These are phyloP conservation scores for Sporothrix schenckii DNA, from an alignment of 2,329 filamentous ascomycete species.

Conservation along the genomic window DNA sequence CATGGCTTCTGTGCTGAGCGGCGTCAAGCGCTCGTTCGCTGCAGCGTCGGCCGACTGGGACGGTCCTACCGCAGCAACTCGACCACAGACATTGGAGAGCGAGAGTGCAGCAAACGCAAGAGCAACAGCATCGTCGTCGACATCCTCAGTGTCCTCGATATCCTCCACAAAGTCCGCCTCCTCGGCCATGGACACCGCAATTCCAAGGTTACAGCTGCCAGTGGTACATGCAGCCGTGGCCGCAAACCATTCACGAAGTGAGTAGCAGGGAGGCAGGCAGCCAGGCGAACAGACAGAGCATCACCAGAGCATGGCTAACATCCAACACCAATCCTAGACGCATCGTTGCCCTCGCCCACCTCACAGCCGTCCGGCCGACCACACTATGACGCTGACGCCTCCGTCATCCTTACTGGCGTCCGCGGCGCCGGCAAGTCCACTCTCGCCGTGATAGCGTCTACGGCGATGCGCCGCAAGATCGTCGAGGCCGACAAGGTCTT, in stretches of 20 bases:
- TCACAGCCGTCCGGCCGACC: background rate
- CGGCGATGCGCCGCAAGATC: slow-evolving; percentile 65
- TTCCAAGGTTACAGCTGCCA: background rate
- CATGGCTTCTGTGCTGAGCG: slow-evolving; percentile 14
- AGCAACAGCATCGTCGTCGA: background rate
- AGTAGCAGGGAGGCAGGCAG: background rate
- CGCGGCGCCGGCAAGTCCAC: slow-evolving; percentile 72
- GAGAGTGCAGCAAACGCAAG: background rate
- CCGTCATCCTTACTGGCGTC: slow-evolving; percentile 71
- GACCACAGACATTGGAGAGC: background rate
- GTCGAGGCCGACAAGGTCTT: slow-evolving; percentile 71
- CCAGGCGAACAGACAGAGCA: background rate
- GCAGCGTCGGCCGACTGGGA: slow-evolving; percentile 26
- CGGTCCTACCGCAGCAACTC: background rate
- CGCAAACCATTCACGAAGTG: background rate
- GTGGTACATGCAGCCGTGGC: background rate
- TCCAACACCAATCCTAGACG: background rate
- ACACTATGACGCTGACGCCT: slow-evolving; percentile 62
- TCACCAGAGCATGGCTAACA: background rate
- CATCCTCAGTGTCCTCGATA: background rate
- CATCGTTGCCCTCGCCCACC: background rate
- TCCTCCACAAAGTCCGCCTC: background rate
- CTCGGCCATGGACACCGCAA: background rate
- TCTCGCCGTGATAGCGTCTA: slow-evolving; percentile 70
- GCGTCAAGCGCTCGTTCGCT: slow-evolving; percentile 28